A percentile compares a stretch with the other conserved stretches of the same genome.
These are phyloP conservation scores for Sugiyamaella pinicola DNA, from an alignment of 1,139 yeast species.

Conservation along the genomic window DNA sequence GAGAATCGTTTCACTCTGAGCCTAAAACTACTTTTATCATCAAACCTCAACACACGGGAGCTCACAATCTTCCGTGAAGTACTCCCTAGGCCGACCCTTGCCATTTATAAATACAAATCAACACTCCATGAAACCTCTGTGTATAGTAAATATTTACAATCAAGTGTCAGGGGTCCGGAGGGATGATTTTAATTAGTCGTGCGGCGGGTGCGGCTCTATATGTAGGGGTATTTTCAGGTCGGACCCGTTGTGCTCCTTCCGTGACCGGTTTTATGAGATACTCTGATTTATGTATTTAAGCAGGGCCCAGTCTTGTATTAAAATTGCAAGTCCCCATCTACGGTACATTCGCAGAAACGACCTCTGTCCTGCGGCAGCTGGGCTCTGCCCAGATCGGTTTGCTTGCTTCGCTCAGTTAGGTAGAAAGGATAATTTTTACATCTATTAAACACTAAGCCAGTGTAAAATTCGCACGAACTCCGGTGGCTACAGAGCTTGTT, in stretches of 20 bases:
- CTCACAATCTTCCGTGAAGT: conserved; percentile 2
- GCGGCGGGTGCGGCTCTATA: neutral
- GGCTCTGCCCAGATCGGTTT: too few relatives aligned
- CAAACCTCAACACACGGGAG: neutral
- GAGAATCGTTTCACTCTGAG: neutral
- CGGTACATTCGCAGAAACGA: too few relatives aligned
- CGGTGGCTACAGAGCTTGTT: conserved; percentile 24
- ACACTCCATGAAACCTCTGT: neutral
- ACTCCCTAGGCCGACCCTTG: conserved; percentile 7
- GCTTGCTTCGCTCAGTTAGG: too few relatives aligned
- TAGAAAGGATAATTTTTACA: too few relatives aligned
- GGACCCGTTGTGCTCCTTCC: too few relatives aligned
- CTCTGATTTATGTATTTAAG: too few relatives aligned
- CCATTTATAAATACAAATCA: conserved; percentile 9
- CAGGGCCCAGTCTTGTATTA: too few relatives aligned
- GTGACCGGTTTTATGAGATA: too few relatives aligned
- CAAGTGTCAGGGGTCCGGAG: neutral
- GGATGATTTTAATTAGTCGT: neutral
- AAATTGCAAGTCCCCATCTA: too few relatives aligned
- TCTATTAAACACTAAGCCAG: conserved; percentile 17
- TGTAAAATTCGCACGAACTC: conserved; percentile 18
- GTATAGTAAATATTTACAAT: neutral
- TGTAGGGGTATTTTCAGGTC: too few relatives aligned
- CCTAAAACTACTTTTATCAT: neutral
- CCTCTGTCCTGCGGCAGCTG: too few relatives aligned